These are phyloP conservation scores for Camellia lanceoleosa DNA, from an alignment of 148 eudicot genomes.

Conservation along the genomic window DNA sequence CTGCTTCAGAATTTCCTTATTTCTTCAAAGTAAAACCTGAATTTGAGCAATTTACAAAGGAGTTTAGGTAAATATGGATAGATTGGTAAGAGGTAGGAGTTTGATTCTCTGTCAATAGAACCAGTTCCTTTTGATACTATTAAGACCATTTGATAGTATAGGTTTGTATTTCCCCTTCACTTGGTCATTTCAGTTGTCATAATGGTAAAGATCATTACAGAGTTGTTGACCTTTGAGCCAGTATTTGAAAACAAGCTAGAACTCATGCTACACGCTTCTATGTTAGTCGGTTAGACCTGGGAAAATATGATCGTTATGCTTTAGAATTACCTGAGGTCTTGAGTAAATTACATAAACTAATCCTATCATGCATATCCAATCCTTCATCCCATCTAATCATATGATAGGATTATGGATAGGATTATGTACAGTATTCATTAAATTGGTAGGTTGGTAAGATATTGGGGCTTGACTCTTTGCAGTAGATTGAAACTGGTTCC, in stretches of 20 bases:
- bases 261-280: neutral
- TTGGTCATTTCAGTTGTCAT: neutral
- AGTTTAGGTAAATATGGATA: neutral
- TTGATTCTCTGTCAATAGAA: neutral
- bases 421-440: neutral
- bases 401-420: too few relatives aligned
- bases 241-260: neutral
- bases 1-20: neutral
- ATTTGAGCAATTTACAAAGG: neutral
- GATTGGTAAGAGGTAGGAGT: neutral
- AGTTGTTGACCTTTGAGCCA: neutral
- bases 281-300: neutral
- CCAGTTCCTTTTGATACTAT: neutral
- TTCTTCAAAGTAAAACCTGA: neutral
- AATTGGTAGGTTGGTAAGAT: neutral
- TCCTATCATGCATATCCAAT: too few relatives aligned
- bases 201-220: neutral
- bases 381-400: too few relatives aligned
- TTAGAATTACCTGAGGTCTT: neutral
- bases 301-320: neutral
- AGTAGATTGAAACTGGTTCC: neutral
- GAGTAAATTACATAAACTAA: neutral
- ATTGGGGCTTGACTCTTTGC: neutral
- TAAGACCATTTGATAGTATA: neutral
- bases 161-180: neutral